A percentile compares a stretch with the other conserved stretches of the same genome.
Evolutionary conservation across 2,329 filamentous ascomycete genomes (phyloP).

Genomic region (Trichoderma guizhouense): DNA sequence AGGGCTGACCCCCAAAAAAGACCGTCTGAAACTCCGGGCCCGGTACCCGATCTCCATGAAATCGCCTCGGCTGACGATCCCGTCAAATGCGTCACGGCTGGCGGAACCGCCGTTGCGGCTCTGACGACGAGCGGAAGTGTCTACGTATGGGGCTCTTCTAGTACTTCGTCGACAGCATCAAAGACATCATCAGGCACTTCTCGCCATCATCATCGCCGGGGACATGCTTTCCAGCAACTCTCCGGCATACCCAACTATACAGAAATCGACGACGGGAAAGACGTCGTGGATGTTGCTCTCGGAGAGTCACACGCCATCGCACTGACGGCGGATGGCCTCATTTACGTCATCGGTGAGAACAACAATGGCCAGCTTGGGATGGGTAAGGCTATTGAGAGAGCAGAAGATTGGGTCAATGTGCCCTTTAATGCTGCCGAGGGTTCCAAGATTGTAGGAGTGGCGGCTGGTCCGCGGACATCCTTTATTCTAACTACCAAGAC

Average conservation of each 20-base stretch:
- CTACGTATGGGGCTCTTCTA: conserved; percentile 58
- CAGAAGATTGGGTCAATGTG: conserved; percentile 37
- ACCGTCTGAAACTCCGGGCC: conserved; percentile 44
- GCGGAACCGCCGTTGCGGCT: conserved; percentile 56
- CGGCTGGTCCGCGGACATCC: conserved; percentile 47
- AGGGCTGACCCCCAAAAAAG: conserved; percentile 26
- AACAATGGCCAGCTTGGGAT: conserved; percentile 58
- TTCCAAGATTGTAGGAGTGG: conserved; percentile 39
- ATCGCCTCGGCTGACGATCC: conserved; percentile 41
- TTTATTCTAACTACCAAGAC: conserved; percentile 43
- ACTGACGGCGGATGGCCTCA: conserved; percentile 44
- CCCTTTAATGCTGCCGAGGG: conserved; percentile 27
- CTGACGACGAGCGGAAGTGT: conserved; percentile 54
- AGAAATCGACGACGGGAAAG: conserved; percentile 44
- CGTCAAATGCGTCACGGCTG: conserved; percentile 52
- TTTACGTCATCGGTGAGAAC: conserved; percentile 58
- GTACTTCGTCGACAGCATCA: neutral
- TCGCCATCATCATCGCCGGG: conserved; percentile 30
- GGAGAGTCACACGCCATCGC: conserved; percentile 59
- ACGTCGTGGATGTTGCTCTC: conserved; percentile 56
- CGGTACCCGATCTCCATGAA: conserved; percentile 48
- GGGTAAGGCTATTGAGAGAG: conserved; percentile 20
- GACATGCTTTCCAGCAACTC: conserved; percentile 32
- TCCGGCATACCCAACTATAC: conserved; percentile 40
- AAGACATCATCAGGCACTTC: conserved; percentile 7